Conservation (phyloP, 2,329 filamentous ascomycete genomes). For the Lasiodiplodia sp. region DNA sequence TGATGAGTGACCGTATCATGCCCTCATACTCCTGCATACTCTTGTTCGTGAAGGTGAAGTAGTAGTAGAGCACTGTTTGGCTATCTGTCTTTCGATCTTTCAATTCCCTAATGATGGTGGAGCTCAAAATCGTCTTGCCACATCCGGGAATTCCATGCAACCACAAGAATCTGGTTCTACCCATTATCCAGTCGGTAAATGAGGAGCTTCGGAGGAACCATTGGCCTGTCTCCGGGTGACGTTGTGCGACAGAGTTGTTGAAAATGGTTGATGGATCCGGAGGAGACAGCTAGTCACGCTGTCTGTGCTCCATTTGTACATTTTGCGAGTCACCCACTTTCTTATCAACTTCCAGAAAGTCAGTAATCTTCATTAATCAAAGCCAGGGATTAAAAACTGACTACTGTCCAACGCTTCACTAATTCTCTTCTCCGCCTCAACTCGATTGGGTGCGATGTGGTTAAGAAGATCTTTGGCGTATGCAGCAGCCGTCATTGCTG, state of each 20-base stretch:
- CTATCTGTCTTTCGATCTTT: slow-evolving; percentile 13
- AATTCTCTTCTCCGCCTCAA: too few relatives aligned
- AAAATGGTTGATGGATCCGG: slow-evolving; percentile 43
- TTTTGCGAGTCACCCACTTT: too few relatives aligned
- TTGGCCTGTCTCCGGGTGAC: slow-evolving; percentile 37
- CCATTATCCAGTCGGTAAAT: slow-evolving; percentile 40
- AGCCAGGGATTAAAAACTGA: too few relatives aligned
- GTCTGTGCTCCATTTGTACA: too few relatives aligned
- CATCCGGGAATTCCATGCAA: slow-evolving; percentile 51
- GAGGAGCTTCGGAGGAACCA: slow-evolving; percentile 40
- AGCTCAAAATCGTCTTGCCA: slow-evolving; percentile 53
- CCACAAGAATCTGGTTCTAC: slow-evolving; percentile 41
- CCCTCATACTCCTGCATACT: slow-evolving; percentile 42
- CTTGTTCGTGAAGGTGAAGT: slow-evolving; percentile 41
- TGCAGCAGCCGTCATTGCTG: slow-evolving; percentile 38
- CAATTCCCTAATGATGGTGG: slow-evolving; percentile 45
- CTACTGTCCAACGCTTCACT: too few relatives aligned
- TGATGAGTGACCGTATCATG: slow-evolving; percentile 43
- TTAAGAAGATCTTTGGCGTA: slow-evolving; percentile 34
- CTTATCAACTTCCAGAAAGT: too few relatives aligned
- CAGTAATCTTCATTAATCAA: slow-evolving; percentile 30
- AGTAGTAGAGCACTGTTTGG: slow-evolving; percentile 30
- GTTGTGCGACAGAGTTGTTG: slow-evolving; percentile 37
- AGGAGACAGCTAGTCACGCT: slow-evolving; percentile 38
- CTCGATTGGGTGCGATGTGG: too few relatives aligned